Conservation (phyloP, 208 protist species). For the Trypanosoma congolense region DNA sequence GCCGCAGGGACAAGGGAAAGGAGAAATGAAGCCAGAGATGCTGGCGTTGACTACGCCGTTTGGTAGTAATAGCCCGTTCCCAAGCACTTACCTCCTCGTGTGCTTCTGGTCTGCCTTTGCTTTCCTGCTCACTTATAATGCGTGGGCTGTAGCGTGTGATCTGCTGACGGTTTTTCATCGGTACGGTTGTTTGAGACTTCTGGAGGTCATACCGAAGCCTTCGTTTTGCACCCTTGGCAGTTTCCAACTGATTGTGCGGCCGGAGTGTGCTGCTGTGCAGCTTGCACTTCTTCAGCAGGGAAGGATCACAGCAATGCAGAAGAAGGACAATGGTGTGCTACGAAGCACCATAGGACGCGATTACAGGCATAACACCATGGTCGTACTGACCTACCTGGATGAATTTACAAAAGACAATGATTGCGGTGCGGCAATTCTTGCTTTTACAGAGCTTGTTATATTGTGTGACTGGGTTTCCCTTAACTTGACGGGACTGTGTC, state of each 20-base stretch:
- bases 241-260: neutral
- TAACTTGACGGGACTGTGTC: slow-evolving; percentile 6
- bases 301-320: slow-evolving; percentile 1
- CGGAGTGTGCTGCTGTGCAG: slow-evolving; percentile 19
- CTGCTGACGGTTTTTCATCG: slow-evolving; percentile 24
- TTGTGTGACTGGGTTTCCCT: slow-evolving; percentile 23
- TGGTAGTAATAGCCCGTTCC: slow-evolving; percentile 18
- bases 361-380: neutral
- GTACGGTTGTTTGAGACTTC: slow-evolving; percentile 15
- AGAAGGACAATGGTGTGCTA: neutral
- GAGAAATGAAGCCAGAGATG: slow-evolving; percentile 10
- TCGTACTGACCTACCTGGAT: slow-evolving; percentile 18
- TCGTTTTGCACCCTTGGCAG: neutral
- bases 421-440: slow-evolving; percentile 12
- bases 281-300: slow-evolving; percentile 20
- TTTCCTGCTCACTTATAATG: slow-evolving; percentile 9
- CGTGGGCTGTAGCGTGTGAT: slow-evolving; percentile 20
- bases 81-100: slow-evolving; percentile 13
- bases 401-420: slow-evolving; percentile 16
- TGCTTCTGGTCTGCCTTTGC: slow-evolving; percentile 25
- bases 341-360: neutral
- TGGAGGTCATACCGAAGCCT: slow-evolving; percentile 10
- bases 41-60: slow-evolving; percentile 11
- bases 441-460: slow-evolving; percentile 22
- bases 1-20: neutral